These are phyloP conservation scores for Cutaneotrichosporon cutaneum DNA, from an alignment of 1,284 basidiomycete species.

Conservation along the genomic window DNA sequence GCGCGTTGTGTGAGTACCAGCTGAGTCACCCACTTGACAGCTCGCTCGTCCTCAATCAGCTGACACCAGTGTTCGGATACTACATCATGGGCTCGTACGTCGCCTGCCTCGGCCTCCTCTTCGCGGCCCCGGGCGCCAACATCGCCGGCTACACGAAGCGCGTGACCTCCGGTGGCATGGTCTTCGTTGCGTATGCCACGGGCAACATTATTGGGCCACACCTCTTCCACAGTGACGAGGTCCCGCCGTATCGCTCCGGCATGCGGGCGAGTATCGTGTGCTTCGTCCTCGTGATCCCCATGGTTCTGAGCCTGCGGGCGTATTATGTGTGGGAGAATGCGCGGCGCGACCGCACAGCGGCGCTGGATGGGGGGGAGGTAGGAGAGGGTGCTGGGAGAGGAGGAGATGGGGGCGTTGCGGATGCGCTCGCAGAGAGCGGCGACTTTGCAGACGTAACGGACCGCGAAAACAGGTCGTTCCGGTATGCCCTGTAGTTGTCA, in stretches of 20 bases:
- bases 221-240: slow-evolving; percentile 35
- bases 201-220: slow-evolving; percentile 35
- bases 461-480: slow-evolving; percentile 32
- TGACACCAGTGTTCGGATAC: slow-evolving; percentile 35
- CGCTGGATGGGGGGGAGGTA: slow-evolving; percentile 15
- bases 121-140: slow-evolving; percentile 40
- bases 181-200: slow-evolving; percentile 35
- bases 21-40: no score
- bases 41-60: no score
- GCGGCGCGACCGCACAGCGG: slow-evolving; percentile 25
- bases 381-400: slow-evolving; percentile 12
- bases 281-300: slow-evolving; percentile 27
- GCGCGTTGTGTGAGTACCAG: slow-evolving; percentile 30
- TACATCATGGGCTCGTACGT: slow-evolving; percentile 43
- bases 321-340: slow-evolving; percentile 36
- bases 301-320: slow-evolving; percentile 25
- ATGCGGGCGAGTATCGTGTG: slow-evolving; percentile 41
- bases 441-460: slow-evolving; percentile 40
- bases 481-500: slow-evolving; percentile 36
- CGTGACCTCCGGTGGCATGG: slow-evolving; percentile 33
- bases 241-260: slow-evolving; percentile 35
- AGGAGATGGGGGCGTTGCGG: background rate
- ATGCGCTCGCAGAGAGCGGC: slow-evolving; percentile 4
- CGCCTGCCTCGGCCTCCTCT: slow-evolving; percentile 33
- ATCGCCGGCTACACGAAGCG: slow-evolving; percentile 39